These are phyloP conservation scores for Hygrophila difformis DNA, from an alignment of 257 asterid species.

Conservation along the genomic window DNA sequence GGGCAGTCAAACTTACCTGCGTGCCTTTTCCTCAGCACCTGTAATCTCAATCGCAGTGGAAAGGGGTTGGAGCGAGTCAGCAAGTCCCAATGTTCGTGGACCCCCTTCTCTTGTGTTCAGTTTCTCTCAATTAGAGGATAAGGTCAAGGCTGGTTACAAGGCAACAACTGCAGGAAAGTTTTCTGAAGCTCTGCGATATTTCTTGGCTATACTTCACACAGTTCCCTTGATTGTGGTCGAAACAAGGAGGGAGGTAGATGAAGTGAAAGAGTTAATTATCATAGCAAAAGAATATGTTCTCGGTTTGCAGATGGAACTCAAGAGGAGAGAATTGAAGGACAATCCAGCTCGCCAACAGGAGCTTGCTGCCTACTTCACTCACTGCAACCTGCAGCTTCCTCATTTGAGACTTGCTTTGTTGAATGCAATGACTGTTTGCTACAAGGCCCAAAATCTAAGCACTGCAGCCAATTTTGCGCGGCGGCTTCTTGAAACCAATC, in stretches of 20 bases:
- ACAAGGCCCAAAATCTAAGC: slow-evolving; percentile 47
- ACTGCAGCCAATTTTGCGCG: slow-evolving; percentile 83
- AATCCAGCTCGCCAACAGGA: slow-evolving; percentile 78
- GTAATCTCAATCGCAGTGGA: not conserved
- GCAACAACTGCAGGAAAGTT: slow-evolving; percentile 68
- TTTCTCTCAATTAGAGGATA: slow-evolving; percentile 16
- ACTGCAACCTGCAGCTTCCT: slow-evolving; percentile 68
- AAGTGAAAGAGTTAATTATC: slow-evolving; percentile 62
- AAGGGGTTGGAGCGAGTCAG: not conserved
- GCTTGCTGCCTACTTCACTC: slow-evolving; percentile 87
- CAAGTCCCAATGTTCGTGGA: not conserved
- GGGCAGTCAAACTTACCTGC: not conserved
- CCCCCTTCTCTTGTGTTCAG: not conserved
- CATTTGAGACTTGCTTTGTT: slow-evolving; percentile 69
- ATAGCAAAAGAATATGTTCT: slow-evolving; percentile 68
- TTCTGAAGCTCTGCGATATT: slow-evolving; percentile 61
- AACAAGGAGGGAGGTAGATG: slow-evolving; percentile 73
- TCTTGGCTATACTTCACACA: slow-evolving; percentile 56
- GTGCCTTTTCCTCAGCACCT: not conserved
- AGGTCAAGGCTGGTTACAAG: slow-evolving; percentile 64
- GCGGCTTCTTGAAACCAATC: slow-evolving; percentile 70
- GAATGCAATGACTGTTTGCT: slow-evolving; percentile 69
- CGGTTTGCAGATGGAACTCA: slow-evolving; percentile 71
- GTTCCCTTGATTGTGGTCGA: slow-evolving; percentile 80
- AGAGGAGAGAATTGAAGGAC: slow-evolving; percentile 57